phyloP scores from a whole-genome alignment of 2,329 filamentous ascomycete genomes.

The Leptosphaerulina australis region DNA sequence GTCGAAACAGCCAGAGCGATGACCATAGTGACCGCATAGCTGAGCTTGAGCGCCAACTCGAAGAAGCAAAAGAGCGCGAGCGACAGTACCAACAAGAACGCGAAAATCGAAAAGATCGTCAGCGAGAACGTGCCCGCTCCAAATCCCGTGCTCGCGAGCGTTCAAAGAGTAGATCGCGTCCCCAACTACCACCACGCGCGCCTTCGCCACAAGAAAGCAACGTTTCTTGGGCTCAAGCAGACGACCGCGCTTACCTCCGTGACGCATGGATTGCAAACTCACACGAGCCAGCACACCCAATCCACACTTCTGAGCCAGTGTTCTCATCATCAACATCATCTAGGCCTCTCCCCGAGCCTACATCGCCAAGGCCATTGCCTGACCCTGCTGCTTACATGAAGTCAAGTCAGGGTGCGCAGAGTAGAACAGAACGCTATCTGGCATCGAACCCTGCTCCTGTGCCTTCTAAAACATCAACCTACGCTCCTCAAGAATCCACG shows the following conservation, averaged over 20 bases:
- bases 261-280: constrained; percentile 60
- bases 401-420: constrained; percentile 19
- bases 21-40: constrained; percentile 68
- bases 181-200: constrained; percentile 44
- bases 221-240: constrained; percentile 67
- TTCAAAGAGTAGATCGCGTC: constrained; percentile 44
- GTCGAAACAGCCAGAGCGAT: constrained; percentile 48
- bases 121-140: constrained; percentile 47
- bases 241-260: constrained; percentile 69
- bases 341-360: constrained; percentile 41
- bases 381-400: constrained; percentile 43
- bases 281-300: constrained; percentile 37
- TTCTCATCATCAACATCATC: constrained; percentile 24
- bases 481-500: constrained; percentile 59
- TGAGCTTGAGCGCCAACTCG: constrained; percentile 77
- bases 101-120: constrained; percentile 54
- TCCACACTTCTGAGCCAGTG: constrained; percentile 33
- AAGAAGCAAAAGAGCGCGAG: constrained; percentile 70
- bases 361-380: constrained; percentile 40
- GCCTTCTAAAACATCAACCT: constrained; percentile 49
- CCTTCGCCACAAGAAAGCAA: constrained; percentile 57
- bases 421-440: constrained; percentile 65
- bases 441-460: constrained; percentile 60
- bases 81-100: constrained; percentile 67
- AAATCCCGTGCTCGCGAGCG: constrained; percentile 45